These are phyloP conservation scores for Nicotiana sylvestris DNA, from an alignment of 257 asterid species.

Conservation along the genomic window DNA sequence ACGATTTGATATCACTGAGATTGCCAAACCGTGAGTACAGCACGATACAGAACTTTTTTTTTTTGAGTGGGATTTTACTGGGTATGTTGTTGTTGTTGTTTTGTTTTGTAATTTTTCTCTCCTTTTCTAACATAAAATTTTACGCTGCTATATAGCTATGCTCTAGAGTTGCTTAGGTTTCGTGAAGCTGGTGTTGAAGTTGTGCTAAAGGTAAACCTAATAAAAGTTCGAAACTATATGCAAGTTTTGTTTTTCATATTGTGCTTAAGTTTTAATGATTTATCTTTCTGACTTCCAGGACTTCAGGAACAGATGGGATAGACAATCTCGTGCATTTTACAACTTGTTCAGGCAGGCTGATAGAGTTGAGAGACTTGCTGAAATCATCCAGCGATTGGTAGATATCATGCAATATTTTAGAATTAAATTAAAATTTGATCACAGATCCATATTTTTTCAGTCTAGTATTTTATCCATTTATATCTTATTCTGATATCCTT, in stretches of 20 bases:
- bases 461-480: constrained; percentile 3
- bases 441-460: background rate
- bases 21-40: constrained; percentile 86
- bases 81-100: too few species aligned
- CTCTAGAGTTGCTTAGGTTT: constrained; percentile 80
- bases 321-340: constrained; percentile 83
- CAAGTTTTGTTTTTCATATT: background rate
- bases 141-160: constrained; percentile 53
- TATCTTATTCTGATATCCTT: background rate
- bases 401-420: constrained; percentile 4
- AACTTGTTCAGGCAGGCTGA: constrained; percentile 97
- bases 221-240: background rate
- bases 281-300: constrained; percentile 48
- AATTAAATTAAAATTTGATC: constrained; percentile 6
- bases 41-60: background rate
- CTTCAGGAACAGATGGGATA: constrained; percentile 80
- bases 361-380: constrained; percentile 90
- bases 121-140: background rate
- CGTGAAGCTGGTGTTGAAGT: constrained; percentile 98
- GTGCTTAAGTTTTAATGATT: background rate
- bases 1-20: constrained; percentile 97
- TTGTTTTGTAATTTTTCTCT: background rate
- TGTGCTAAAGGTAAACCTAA: constrained; percentile 49
- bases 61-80: background rate
- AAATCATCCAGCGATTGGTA: constrained; percentile 76